Conservation (phyloP, 1,284 basidiomycete species). For the Naganishia cerealis region DNA sequence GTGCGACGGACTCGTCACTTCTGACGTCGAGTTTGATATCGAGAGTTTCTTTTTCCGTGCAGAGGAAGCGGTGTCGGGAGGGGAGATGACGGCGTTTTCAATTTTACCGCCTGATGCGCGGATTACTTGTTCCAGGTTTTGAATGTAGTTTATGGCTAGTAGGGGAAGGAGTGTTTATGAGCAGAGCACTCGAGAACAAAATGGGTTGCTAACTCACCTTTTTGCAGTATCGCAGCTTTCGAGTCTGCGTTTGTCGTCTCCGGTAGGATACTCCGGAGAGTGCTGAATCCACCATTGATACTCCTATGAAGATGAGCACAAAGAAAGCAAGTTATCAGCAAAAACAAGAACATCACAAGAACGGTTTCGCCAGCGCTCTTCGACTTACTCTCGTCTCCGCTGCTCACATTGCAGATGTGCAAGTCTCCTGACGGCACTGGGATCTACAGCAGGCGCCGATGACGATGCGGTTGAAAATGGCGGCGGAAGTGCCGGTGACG, state of each 20-base stretch:
- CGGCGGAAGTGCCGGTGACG: neutral
- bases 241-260: conserved; percentile 35
- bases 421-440: conserved; percentile 31
- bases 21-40: conserved; percentile 15
- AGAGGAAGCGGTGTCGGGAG: neutral
- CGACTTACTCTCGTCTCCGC: conserved; percentile 35
- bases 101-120: conserved; percentile 29
- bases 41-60: conserved; percentile 9
- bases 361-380: no score
- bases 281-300: conserved; percentile 36
- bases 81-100: conserved; percentile 10
- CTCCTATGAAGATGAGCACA: conserved; percentile 17
- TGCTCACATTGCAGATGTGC: conserved; percentile 37
- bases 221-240: conserved; percentile 36
- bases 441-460: conserved; percentile 10
- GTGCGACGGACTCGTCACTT: conserved; percentile 12
- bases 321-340: neutral
- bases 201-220: conserved; percentile 21
- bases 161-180: neutral
- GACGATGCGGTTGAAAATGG: neutral
- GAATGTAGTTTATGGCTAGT: conserved; percentile 36
- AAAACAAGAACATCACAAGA: neutral
- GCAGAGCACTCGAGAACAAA: no score
- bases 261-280: conserved; percentile 33
- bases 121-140: conserved; percentile 34